Conservation (phyloP, 2,329 filamentous ascomycete genomes). For the Aureobasidium lini region DNA sequence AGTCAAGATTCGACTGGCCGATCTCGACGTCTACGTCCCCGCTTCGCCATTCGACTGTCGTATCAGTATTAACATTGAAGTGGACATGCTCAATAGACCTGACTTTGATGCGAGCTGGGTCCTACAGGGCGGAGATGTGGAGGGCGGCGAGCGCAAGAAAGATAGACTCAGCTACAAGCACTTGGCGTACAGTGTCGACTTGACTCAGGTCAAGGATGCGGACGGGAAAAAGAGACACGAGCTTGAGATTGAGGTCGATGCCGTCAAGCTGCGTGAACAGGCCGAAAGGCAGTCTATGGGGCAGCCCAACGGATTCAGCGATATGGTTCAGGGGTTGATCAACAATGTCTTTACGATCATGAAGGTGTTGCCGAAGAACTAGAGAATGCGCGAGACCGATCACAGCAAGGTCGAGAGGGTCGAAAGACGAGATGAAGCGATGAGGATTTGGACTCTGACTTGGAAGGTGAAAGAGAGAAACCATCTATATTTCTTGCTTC, state of each 20-base stretch:
- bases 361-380: slow-evolving; percentile 8
- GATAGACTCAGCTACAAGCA: slow-evolving; percentile 89
- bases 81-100: slow-evolving; percentile 52
- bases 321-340: slow-evolving; percentile 64
- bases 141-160: slow-evolving; percentile 48
- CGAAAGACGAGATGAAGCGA: neutral
- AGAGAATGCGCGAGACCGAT: neutral
- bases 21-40: slow-evolving; percentile 82
- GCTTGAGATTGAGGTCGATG: slow-evolving; percentile 69
- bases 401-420: neutral
- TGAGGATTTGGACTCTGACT: neutral
- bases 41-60: slow-evolving; percentile 76
- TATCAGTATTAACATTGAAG: slow-evolving; percentile 90
- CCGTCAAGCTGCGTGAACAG: slow-evolving; percentile 52
- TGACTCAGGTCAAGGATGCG: slow-evolving; percentile 69
- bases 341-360: slow-evolving; percentile 61
- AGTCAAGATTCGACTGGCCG: slow-evolving; percentile 80
- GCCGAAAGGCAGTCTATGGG: slow-evolving; percentile 22
- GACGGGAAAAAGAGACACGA: slow-evolving; percentile 61
- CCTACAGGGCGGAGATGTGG: slow-evolving; percentile 41
- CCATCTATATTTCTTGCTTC: too few relatives aligned
- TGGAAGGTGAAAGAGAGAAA: neutral
- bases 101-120: slow-evolving; percentile 51
- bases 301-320: slow-evolving; percentile 54
- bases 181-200: slow-evolving; percentile 78